Base-by-base conservation (phyloP, 2,329 filamentous ascomycete genomes). In the Aspergillus glaucus region DNA sequence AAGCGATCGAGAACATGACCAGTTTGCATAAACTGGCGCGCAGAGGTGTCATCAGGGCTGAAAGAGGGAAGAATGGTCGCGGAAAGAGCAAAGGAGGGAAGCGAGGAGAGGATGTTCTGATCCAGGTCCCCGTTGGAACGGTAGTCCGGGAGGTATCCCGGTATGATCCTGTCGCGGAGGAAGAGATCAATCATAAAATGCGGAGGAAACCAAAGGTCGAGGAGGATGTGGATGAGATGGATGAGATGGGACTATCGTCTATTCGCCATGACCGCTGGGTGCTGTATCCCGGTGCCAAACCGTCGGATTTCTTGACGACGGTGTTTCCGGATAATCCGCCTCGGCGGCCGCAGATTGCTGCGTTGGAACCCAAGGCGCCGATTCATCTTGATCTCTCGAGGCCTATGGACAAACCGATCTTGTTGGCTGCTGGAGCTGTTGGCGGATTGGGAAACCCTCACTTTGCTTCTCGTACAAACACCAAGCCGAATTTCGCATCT, bases 401-500 rank as follows among this genome's bases (percentile, higher is more conserved):
- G 44, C 87, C 88, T 0, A 95, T 93, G 70, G 82, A 88, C 4
- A 80, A 82, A 43, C 93, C 93, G 0, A 84, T 96, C 55, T 76
- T 98, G 21, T 80, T 98, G 9, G 88, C 89, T 1, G 86, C 88
- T 0, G 93, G 93, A 6, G 91, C 89, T 4, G 80, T 94, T 52
- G 93, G 93, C 7, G 93, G 93, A 0, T 70, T 96, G 6, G 93
- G 93, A 9, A 98, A 98, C 63, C 88, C 93, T 4, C 90, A 96
- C 67, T 98, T 97, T 62, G 81, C 87, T 28, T 87, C 87, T 4
- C 85, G 85, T 47, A 79, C 83, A n/a, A 79, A 82, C 44, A 80
- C 82, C 3, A 79, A 86, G 39, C 93, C 93, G 1, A 85, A 92
- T 60, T 95, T 91, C 66, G 93, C 92, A 5, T 95, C 90, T 1